Conservation (phyloP, 352 stramenopile species). For the Pythium vanterpoolii region DNA sequence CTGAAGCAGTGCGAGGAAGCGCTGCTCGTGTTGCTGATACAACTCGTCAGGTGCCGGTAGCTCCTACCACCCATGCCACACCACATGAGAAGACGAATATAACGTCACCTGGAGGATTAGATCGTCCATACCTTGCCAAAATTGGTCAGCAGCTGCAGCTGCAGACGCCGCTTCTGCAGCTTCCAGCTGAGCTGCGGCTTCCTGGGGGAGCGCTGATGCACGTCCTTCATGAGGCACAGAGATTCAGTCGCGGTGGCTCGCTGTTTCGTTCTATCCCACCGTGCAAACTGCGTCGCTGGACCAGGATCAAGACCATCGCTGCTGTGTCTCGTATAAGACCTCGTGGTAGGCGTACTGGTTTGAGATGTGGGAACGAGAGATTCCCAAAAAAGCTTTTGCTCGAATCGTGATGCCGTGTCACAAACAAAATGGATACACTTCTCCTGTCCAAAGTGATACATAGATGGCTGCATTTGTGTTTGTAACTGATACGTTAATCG, state of each 20-base stretch:
- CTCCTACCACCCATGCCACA: conserved; percentile 37
- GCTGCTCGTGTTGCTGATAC: conserved; percentile 70
- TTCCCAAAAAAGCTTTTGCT: background rate
- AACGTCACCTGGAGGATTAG: background rate
- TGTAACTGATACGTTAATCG: conserved; percentile 13
- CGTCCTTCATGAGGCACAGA: conserved; percentile 20
- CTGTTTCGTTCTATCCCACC: background rate
- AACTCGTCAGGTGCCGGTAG: conserved; percentile 47
- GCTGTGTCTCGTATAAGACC: background rate
- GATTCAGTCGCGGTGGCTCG: background rate
- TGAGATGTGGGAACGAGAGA: background rate
- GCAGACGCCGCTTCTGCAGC: conserved; percentile 57
- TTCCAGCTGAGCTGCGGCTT: conserved; percentile 50
- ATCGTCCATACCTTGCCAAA: conserved; percentile 43
- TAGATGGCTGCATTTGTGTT: conserved; percentile 7
- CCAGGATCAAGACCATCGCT: background rate
- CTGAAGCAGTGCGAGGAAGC: conserved; percentile 60
- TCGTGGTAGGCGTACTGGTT: background rate
- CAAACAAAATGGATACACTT: background rate
- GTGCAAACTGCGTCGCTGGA: background rate
- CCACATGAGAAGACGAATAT: background rate
- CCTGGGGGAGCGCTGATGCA: conserved; percentile 28
- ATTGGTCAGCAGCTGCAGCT: conserved; percentile 48
- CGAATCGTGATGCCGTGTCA: background rate
- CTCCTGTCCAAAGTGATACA: background rate